Conservation (phyloP, 2,329 filamentous ascomycete genomes). For the Aspergillus uvarum region DNA sequence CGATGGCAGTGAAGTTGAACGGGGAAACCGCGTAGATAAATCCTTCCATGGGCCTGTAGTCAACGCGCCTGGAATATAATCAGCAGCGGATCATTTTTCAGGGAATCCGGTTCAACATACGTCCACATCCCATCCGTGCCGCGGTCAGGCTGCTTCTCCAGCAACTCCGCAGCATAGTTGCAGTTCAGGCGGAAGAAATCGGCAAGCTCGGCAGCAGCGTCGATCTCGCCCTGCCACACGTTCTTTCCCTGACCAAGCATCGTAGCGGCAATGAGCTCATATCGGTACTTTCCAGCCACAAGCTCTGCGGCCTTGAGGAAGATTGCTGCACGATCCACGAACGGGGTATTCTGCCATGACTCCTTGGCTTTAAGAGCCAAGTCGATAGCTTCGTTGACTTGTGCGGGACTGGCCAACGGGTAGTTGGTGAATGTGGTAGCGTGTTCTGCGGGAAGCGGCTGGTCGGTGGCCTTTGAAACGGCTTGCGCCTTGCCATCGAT, state of each 20-base stretch:
- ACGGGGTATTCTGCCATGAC: conserved; percentile 79
- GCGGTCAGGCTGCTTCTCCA: conserved; percentile 78
- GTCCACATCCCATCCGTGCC: conserved; percentile 86
- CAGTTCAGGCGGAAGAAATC: conserved; percentile 70
- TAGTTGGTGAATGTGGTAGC: conserved; percentile 71
- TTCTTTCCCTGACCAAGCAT: conserved; percentile 97
- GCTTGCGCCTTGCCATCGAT: conserved; percentile 31
- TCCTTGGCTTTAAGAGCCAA: conserved; percentile 78
- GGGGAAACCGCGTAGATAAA: conserved; percentile 93
- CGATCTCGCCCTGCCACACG: conserved; percentile 94
- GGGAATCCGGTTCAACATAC: conserved; percentile 33
- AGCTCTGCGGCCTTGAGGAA: conserved; percentile 94
- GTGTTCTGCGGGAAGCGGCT: conserved; percentile 32
- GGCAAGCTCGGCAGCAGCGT: conserved; percentile 82
- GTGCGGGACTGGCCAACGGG: conserved; percentile 70
- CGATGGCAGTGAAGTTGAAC: conserved; percentile 96
- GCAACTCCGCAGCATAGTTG: conserved; percentile 83
- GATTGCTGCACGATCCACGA: conserved; percentile 82
- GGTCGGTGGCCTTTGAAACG: conserved; percentile 25
- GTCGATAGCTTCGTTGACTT: conserved; percentile 76
- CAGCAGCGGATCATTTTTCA: background rate
- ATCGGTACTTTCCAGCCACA: conserved; percentile 83
- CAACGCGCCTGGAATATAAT: conserved; percentile 59
- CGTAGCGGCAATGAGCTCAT: conserved; percentile 90
- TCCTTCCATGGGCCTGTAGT: conserved; percentile 85